Base-by-base conservation (phyloP, 2,329 filamentous ascomycete genomes). In the Sclerotiophoma versabilis region DNA sequence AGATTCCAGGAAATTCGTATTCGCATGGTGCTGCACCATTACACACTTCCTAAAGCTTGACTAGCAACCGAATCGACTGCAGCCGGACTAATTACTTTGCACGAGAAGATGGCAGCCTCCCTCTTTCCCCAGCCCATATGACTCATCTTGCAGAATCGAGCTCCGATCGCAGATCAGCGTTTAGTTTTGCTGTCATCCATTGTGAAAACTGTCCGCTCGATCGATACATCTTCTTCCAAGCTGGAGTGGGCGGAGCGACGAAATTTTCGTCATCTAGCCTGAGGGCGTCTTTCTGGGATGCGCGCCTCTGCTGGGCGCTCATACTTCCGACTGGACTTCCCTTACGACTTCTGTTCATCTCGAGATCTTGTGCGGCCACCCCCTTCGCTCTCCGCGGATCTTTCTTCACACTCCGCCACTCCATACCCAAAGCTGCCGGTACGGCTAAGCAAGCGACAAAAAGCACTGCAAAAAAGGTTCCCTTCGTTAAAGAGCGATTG, bases 351-450 rank as follows among this genome's bases (percentile, higher is more conserved):
- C 2, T 12, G 14, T 30, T 20, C 34, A 41, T 52, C 15, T 52
- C 49, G 5, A 52, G 20, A 11, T 64, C 57, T 37, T 46, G 39
- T 14, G 23, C 11, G 2, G 4, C n/a, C 2, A 4, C 10, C 4
- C 9, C 26, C 11, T 7, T 9, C 4, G 27, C n/a, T 14, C 22
- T 41, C 19, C 32, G 42, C 30, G 56, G 46, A 5, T 53, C 58
- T 17, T 81, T 82, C 75, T 88, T 89, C 49, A 90, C 84, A 59
- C 80, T 88, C 62, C 78, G 80, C 86, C 86, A 90, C 71, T 89
- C 85, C 73, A 90, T 82, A 1, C 75, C 72, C 1, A 81, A 56
- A 0, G 81, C 78, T 0, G 83, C 86, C 4, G 87, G 50, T 10
- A 88, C 73, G 2, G 79, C 79, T 3, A 87, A 60, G 23, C 78